Conservation (phyloP, 202 grass and related monocot species). For the Digitaria exilis region DNA sequence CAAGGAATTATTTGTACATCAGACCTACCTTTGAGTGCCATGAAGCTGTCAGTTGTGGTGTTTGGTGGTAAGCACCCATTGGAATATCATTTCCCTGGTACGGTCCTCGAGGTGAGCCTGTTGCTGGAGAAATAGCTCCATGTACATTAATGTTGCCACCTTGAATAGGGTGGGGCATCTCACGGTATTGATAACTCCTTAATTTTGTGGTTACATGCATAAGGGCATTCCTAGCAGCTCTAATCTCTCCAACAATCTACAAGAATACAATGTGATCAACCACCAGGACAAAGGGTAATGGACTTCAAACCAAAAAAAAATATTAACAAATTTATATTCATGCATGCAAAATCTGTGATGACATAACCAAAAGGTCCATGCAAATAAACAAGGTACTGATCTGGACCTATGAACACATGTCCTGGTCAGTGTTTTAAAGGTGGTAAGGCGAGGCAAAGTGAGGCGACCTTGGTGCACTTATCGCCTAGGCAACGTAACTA, state of each 20-base stretch:
- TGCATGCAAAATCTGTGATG: constrained; percentile 6
- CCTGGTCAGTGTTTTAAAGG: too few species aligned
- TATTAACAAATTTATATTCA: constrained; percentile 1
- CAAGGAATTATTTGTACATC: not conserved
- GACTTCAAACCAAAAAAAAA: constrained; percentile 22
- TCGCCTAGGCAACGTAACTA: too few species aligned
- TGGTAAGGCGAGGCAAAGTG: too few species aligned
- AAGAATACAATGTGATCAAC: constrained; percentile 32
- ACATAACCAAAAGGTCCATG: not conserved
- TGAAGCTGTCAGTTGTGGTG: constrained; percentile 47
- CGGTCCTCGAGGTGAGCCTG: constrained; percentile 52
- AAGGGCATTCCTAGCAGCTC: constrained; percentile 90
- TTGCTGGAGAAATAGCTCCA: constrained; percentile 61
- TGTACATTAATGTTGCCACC: constrained; percentile 44
- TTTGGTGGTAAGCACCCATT: constrained; percentile 53
- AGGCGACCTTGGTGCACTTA: too few species aligned
- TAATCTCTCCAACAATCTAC: constrained; percentile 98
- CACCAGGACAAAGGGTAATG: constrained; percentile 7
- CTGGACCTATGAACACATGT: not conserved
- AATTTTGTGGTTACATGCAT: constrained; percentile 81
- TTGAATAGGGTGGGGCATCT: constrained; percentile 63
- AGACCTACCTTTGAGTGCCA: constrained; percentile 75
- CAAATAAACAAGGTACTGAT: not conserved
- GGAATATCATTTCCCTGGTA: constrained; percentile 66
- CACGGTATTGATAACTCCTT: constrained; percentile 76